Evolutionary conservation across 2,329 filamentous ascomycete species (phyloP).

Genomic region (Acrocalymma vagum): DNA sequence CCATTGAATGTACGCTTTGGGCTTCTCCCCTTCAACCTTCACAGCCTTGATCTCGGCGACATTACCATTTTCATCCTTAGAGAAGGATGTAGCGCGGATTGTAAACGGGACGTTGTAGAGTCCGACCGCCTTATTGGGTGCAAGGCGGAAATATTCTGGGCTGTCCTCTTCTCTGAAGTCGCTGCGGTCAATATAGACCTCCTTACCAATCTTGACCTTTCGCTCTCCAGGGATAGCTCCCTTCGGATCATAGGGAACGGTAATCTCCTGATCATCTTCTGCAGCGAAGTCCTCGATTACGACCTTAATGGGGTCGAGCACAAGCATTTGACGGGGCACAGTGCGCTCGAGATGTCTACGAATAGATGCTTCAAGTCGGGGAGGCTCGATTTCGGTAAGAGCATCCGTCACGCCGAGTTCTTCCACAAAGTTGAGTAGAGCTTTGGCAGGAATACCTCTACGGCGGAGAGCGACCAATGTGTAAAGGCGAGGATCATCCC

Average conservation of each 20-base stretch:
- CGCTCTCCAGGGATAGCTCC: constrained; percentile 65
- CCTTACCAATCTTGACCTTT: constrained; percentile 73
- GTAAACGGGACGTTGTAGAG: constrained; percentile 75
- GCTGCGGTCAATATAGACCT: constrained; percentile 82
- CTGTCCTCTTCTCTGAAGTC: constrained; percentile 80
- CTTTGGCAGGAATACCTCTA: constrained; percentile 85
- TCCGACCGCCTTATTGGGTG: constrained; percentile 77
- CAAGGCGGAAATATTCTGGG: constrained; percentile 79
- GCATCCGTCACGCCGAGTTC: constrained; percentile 91
- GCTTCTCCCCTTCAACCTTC: constrained; percentile 76
- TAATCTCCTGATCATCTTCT: constrained; percentile 73
- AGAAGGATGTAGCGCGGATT: constrained; percentile 73
- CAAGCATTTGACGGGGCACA: constrained; percentile 87
- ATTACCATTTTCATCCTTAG: constrained; percentile 70
- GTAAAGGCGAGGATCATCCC: constrained; percentile 92
- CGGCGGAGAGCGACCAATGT: constrained; percentile 85
- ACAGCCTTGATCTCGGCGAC: constrained; percentile 73
- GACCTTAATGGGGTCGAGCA: constrained; percentile 85
- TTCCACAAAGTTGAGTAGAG: constrained; percentile 87
- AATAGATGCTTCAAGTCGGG: constrained; percentile 85
- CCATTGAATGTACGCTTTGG: constrained; percentile 83
- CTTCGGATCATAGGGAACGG: constrained; percentile 83
- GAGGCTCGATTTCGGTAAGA: constrained; percentile 79
- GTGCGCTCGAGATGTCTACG: constrained; percentile 87
- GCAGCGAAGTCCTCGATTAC: constrained; percentile 79